Evolutionary conservation across 2,329 filamentous ascomycete species (phyloP).

Genomic region (Colletotrichum gigasporum): DNA sequence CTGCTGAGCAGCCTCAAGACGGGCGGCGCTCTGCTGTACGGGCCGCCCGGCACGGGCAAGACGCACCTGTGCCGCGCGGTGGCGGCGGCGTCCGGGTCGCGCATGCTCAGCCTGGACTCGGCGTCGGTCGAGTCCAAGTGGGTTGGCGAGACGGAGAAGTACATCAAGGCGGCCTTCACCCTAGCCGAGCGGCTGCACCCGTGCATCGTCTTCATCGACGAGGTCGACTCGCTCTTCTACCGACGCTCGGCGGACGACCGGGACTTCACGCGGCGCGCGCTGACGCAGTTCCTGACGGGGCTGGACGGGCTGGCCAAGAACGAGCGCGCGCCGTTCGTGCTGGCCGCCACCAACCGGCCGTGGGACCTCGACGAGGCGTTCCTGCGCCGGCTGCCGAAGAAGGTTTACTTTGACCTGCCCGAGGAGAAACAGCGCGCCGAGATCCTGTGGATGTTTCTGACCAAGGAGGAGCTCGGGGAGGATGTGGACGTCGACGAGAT

Average conservation of each 20-base stretch:
- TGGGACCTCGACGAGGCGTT: constrained; percentile 37
- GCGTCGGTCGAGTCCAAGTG: constrained; percentile 29
- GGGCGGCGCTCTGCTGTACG: constrained; percentile 39
- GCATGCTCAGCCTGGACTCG: constrained; percentile 35
- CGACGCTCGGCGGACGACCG: constrained; percentile 19
- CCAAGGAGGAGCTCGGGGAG: background rate
- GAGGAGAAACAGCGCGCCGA: background rate
- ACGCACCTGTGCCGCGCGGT: constrained; percentile 36
- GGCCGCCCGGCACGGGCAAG: constrained; percentile 43
- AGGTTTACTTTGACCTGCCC: background rate
- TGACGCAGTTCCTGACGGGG: constrained; percentile 40
- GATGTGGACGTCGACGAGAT: background rate
- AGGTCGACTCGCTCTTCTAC: constrained; percentile 36
- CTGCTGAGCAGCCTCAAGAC: too few species aligned
- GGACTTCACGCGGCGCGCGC: background rate
- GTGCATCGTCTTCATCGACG: constrained; percentile 42
- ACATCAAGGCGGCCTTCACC: constrained; percentile 38
- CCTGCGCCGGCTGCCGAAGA: background rate
- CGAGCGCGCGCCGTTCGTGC: constrained; percentile 34
- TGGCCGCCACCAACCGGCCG: constrained; percentile 42
- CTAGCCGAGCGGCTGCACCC: constrained; percentile 37
- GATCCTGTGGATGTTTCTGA: background rate
- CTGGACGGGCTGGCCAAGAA: constrained; percentile 37
- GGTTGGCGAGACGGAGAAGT: constrained; percentile 38
- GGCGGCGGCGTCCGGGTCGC: constrained; percentile 32